Base-by-base conservation (phyloP, 2,329 filamentous ascomycete species). In the Pyrenophora seminiperda region DNA sequence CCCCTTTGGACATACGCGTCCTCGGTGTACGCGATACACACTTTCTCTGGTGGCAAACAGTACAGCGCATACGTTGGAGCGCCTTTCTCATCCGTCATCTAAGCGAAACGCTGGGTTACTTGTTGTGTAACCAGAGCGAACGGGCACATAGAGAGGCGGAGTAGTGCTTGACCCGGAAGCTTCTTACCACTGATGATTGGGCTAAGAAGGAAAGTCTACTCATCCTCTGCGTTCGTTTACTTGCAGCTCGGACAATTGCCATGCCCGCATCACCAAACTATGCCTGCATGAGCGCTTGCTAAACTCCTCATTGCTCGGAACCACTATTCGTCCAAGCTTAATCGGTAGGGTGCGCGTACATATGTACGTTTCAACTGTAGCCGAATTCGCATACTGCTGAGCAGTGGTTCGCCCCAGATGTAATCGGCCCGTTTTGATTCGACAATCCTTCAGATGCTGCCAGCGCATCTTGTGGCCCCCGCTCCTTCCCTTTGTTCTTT, bases 341-440 rank as follows among this genome's bases (percentile, higher is more conserved):
- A 44, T 48, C 29, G 30, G 37, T 47, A 46, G 22, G 44, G 39
- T 41, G 24, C 47, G 18, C 41, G 49, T 42, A 36, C 39, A 50
- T 63, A 59, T 58, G 49, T 42, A 36, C 39, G 52, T 63, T 61
- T 58, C 57, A 58, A 33, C 17, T 58, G 33, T 40, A 40, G 56
- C 43, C 39, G 20, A 40, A 29, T 53, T 44, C 51, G 42, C 40
- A 48, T 47, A 41, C 37, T 17, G 53, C 34, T 49, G 45, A 47
- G 33, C 32, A 44, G 30, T 19, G 38, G 30, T 31, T 34, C 27
- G 30, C 40, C 31, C 17, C 30, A 54, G 22, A 19, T 19, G 24
- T 18, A 36, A 42, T 49, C 53, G 45, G 42, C 36, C 39, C 37
- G 24, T 48, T 50, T 38, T 43, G 30, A 53, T 56, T 61, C 41